These are phyloP conservation scores for Scedosporium boydii DNA, from an alignment of 2,329 filamentous ascomycete species.

Conservation along the genomic window DNA sequence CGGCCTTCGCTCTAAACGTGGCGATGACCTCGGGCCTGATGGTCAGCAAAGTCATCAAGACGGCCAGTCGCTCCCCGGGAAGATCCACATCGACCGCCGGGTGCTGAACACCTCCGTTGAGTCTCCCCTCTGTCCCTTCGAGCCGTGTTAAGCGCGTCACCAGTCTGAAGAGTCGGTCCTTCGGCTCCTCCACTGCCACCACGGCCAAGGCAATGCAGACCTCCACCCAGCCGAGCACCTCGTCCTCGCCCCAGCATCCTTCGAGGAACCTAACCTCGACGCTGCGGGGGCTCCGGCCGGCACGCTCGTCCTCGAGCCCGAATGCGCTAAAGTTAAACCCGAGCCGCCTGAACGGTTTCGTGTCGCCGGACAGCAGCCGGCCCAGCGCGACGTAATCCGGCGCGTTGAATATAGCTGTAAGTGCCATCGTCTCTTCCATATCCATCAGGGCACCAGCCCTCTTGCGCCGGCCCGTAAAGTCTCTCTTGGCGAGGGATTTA, in stretches of 20 bases:
- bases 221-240: constrained; percentile 24
- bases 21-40: constrained; percentile 10
- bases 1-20: constrained; percentile 8
- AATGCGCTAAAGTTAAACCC: constrained; percentile 32
- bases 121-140: background rate
- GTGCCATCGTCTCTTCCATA: background rate
- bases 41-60: constrained; percentile 10
- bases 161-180: background rate
- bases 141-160: background rate
- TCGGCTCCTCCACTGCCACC: constrained; percentile 13
- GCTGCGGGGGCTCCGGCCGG: constrained; percentile 22
- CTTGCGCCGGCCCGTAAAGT: background rate
- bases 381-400: constrained; percentile 21
- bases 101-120: background rate
- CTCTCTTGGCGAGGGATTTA: background rate
- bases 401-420: constrained; percentile 17
- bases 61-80: background rate
- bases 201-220: constrained; percentile 22
- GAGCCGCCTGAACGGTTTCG: constrained; percentile 22
- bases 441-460: background rate
- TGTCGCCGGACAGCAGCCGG: constrained; percentile 23
- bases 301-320: constrained; percentile 24
- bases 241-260: constrained; percentile 18
- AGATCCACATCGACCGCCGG: background rate
- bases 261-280: constrained; percentile 30